These are phyloP conservation scores for Eragrostis tef DNA, from an alignment of 202 grass and related monocot species.

Conservation along the genomic window DNA sequence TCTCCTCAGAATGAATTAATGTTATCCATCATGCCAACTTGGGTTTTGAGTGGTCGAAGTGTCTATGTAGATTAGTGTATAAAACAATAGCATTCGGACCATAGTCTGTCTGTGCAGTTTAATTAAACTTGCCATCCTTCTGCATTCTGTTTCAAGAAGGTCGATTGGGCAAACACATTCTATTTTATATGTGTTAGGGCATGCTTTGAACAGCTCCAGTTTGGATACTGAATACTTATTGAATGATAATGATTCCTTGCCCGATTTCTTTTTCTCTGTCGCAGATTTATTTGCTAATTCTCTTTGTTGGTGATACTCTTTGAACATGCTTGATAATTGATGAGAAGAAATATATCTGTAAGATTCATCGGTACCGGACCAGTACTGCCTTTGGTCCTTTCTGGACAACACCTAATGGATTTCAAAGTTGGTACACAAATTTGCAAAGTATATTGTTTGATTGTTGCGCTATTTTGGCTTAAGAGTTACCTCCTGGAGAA, in stretches of 20 bases:
- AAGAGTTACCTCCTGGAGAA: conserved; percentile 64
- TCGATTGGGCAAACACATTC: not conserved
- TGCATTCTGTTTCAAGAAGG: not conserved
- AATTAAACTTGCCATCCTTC: not conserved
- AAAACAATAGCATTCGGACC: not conserved
- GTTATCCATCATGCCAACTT: too few species aligned
- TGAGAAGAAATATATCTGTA: conserved; percentile 48
- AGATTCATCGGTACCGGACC: conserved; percentile 31
- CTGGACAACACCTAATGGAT: conserved; percentile 48
- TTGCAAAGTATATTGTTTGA: not conserved
- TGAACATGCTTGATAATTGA: conserved; percentile 50
- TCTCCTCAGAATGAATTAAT: too few species aligned
- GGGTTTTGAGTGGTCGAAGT: too few species aligned
- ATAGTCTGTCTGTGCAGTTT: not conserved
- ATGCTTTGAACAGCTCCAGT: conserved; percentile 53
- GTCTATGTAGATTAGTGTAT: not conserved
- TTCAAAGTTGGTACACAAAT: conserved; percentile 2
- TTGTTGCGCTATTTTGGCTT: conserved; percentile 4
- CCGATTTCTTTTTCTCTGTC: conserved; percentile 9
- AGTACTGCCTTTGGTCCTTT: conserved; percentile 62
- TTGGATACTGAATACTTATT: conserved; percentile 39
- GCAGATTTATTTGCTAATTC: not conserved
- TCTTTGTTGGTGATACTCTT: conserved; percentile 22
- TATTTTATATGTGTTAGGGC: not conserved
- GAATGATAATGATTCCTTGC: conserved; percentile 48